Base-by-base conservation (phyloP, 768 basidiomycete species). In the Psilocybe cubensis region DNA sequence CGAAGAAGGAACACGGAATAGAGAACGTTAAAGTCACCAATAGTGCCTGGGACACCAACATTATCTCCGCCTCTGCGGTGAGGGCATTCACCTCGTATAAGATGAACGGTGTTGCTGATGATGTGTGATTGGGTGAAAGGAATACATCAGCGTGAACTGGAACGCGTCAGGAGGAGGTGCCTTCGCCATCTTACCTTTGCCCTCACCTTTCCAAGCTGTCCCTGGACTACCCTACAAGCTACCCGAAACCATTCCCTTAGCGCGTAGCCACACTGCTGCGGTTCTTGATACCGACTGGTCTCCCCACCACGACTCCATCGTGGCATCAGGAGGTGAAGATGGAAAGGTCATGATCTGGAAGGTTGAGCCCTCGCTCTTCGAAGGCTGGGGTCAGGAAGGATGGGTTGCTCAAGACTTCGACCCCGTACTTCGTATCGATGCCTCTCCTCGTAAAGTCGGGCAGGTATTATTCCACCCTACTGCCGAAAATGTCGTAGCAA, bases 281-380 rank as follows among this genome's bases (percentile, higher is more conserved):
- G 91, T 94, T 27, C 89, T 98, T 33, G 96, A 98, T 74, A 98
- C 96, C 0, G 92, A 91, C 68, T 98, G 95, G 94, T 93, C 91
- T 0, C 96, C 95, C 0, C 94, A 96, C 71, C 88, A 95, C 67
- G 96, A 98, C 74, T 78, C 83, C 5, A 79, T 96, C 66, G 91
- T 97, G 63, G 96, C 91, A 1, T 96, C 94, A 0, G 93, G 84
- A 14, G 94, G 91, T 46, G 96, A 99, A 72, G 97, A 99, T 70
- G 94, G 96, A 41, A 94, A 96, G 67, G 83, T 91, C 62, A 84
- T 93, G 76, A 81, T 99, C 68, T 98, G 94, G 90, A 91, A 93
- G 69, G 87, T 98, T 50, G 83, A 85, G 29, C 59, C 78, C 2
- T 68, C 70, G 45, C 67, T 72, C 28, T 97, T 98, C 61, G 91